Conservation (phyloP, 257 asterid genomes). For the Nicotiana noctiflora region DNA sequence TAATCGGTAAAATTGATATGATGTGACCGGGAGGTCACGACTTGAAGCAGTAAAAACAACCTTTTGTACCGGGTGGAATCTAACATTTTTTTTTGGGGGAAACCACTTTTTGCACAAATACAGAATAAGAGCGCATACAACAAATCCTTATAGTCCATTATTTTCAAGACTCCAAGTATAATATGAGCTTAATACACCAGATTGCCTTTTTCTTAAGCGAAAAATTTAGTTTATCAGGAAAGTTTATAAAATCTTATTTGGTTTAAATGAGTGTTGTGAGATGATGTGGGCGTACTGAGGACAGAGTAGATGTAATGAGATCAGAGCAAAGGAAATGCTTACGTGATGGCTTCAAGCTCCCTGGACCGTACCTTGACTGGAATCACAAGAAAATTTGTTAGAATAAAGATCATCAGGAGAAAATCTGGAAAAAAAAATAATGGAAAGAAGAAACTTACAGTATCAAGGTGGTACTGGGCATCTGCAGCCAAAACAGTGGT, state of each 20-base stretch:
- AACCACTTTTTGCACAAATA: too few relatives aligned
- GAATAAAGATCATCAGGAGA: neutral
- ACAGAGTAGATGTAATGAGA: neutral
- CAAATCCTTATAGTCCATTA: too few relatives aligned
- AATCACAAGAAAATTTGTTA: neutral
- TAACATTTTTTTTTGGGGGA: too few relatives aligned
- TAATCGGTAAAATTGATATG: too few relatives aligned
- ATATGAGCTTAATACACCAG: too few relatives aligned
- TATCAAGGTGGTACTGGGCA: slow-evolving; percentile 20
- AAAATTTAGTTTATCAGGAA: neutral
- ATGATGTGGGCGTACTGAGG: neutral
- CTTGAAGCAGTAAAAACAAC: too few relatives aligned
- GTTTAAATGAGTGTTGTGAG: neutral
- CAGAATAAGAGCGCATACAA: too few relatives aligned
- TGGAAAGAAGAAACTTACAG: slow-evolving; percentile 15
- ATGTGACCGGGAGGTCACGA: too few relatives aligned
- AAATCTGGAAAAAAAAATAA: neutral
- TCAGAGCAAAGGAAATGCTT: neutral
- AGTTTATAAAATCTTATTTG: too few relatives aligned
- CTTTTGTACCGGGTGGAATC: too few relatives aligned
- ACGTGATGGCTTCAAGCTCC: slow-evolving; percentile 20
- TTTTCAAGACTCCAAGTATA: too few relatives aligned
- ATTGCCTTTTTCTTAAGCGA: too few relatives aligned
- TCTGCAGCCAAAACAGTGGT: slow-evolving; percentile 20
- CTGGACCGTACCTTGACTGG: slow-evolving; percentile 24